phyloP scores from a whole-genome alignment of 371 early-diverging fungal species.

The Mucor racemosus region DNA sequence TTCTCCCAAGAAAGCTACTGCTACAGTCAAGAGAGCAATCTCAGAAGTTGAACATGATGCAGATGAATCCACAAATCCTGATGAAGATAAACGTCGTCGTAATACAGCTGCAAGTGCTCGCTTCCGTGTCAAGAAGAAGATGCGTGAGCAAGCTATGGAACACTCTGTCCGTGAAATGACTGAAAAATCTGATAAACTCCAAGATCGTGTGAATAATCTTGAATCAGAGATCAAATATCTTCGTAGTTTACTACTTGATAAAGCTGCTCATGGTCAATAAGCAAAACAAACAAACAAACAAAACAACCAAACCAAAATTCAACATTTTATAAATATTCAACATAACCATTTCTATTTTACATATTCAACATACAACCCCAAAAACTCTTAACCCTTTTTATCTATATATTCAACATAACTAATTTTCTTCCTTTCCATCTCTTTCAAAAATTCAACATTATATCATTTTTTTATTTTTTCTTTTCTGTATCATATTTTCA shows the following conservation, averaged over 20 bases:
- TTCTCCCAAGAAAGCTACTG: neutral
- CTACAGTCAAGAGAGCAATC: neutral
- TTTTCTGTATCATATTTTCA: slow-evolving; percentile 30
- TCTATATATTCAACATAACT: slow-evolving; percentile 17
- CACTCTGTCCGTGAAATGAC: slow-evolving; percentile 83
- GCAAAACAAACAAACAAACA: slow-evolving; percentile 20
- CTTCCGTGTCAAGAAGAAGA: slow-evolving; percentile 92
- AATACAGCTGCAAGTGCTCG: slow-evolving; percentile 95
- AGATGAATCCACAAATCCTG: slow-evolving; percentile 24
- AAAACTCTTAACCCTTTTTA: neutral
- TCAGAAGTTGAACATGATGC: neutral
- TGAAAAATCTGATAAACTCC: slow-evolving; percentile 71
- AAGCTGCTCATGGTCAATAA: slow-evolving; percentile 33
- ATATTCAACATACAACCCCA: slow-evolving; percentile 17
- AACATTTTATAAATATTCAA: slow-evolving; percentile 27
- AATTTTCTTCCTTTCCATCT: neutral
- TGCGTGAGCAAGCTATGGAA: slow-evolving; percentile 86
- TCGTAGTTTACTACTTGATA: slow-evolving; percentile 81
- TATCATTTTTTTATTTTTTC: slow-evolving; percentile 8
- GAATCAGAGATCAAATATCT: slow-evolving; percentile 92
- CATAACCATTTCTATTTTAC: slow-evolving; percentile 9
- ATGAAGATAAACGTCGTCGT: slow-evolving; percentile 87
- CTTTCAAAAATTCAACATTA: slow-evolving; percentile 18
- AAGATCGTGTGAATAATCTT: slow-evolving; percentile 74
- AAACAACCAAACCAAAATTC: slow-evolving; percentile 12